Conservation (phyloP, 192 early-diverging fungal genomes). For the Linnemannia hyalina region DNA sequence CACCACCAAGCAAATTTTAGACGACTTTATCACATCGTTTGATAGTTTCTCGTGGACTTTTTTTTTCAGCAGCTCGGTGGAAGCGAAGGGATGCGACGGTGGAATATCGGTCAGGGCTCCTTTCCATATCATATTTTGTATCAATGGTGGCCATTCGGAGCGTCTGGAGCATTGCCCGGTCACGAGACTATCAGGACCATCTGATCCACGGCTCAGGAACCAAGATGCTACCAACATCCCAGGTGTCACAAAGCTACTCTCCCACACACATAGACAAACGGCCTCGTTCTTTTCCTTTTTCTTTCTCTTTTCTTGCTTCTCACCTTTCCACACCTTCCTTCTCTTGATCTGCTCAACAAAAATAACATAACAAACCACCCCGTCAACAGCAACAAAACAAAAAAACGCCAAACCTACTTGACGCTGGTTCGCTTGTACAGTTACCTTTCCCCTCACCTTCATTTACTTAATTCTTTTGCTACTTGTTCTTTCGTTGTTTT, state of each 20-base stretch:
- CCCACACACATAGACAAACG: not conserved
- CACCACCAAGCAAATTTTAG: constrained; percentile 43
- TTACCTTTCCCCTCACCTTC: not conserved
- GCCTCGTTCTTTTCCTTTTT: not conserved
- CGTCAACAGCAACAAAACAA: not conserved
- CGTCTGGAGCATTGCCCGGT: too few relatives aligned
- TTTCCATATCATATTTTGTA: too few relatives aligned
- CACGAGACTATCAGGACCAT: too few relatives aligned
- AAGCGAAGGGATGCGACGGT: not conserved
- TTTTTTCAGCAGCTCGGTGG: not conserved
- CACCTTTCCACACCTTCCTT: not conserved
- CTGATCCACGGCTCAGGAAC: too few relatives aligned
- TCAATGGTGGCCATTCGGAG: too few relatives aligned
- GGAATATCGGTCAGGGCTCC: not conserved
- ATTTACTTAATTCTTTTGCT: not conserved
- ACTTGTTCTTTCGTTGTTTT: not conserved
- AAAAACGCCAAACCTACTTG: not conserved
- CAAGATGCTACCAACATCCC: too few relatives aligned
- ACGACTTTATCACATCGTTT: not conserved
- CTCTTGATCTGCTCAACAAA: not conserved
- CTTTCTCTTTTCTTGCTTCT: not conserved
- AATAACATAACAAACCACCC: not conserved
- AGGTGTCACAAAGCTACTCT: not conserved
- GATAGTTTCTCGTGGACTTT: too few relatives aligned
- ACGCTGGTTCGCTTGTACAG: not conserved